Evolutionary conservation across 2,329 filamentous ascomycete species (phyloP).

Genomic region (Didymella pomorum): DNA sequence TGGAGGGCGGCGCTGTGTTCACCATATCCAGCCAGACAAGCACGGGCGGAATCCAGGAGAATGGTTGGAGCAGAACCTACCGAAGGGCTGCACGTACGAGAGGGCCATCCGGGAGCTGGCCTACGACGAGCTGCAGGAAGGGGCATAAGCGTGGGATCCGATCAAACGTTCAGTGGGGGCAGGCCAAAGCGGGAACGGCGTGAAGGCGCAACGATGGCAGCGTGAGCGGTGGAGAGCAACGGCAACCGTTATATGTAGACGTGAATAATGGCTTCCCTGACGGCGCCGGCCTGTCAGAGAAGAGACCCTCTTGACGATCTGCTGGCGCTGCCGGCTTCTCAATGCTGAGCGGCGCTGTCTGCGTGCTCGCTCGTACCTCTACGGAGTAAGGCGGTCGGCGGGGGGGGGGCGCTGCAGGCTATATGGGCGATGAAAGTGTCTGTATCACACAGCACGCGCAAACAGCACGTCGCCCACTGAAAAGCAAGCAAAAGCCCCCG

Average conservation of each 20-base stretch:
- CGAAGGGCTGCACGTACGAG: constrained; percentile 52
- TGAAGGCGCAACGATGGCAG: constrained; percentile 24
- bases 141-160: constrained; percentile 52
- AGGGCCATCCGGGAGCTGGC: constrained; percentile 17
- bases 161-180: constrained; percentile 41
- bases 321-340: constrained; percentile 1
- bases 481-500: constrained; percentile 26
- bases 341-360: constrained; percentile 10
- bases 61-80: constrained; percentile 53
- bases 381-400: constrained; percentile 28
- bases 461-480: constrained; percentile 18
- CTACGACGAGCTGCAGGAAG: constrained; percentile 46
- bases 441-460: constrained; percentile 24
- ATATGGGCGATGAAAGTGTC: constrained; percentile 18
- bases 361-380: constrained; percentile 15
- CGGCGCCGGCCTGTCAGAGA: constrained; percentile 17
- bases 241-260: constrained; percentile 27
- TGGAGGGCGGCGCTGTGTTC: constrained; percentile 13
- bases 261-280: constrained; percentile 27
- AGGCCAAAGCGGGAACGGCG: constrained; percentile 29
- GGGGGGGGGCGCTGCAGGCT: constrained; percentile 22
- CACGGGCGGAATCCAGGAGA: constrained; percentile 45
- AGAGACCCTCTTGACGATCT: not conserved
- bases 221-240: constrained; percentile 22
- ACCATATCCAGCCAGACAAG: constrained; percentile 47